Base-by-base conservation (phyloP, 345 rosid genomes). In the Dimocarpus longan region DNA sequence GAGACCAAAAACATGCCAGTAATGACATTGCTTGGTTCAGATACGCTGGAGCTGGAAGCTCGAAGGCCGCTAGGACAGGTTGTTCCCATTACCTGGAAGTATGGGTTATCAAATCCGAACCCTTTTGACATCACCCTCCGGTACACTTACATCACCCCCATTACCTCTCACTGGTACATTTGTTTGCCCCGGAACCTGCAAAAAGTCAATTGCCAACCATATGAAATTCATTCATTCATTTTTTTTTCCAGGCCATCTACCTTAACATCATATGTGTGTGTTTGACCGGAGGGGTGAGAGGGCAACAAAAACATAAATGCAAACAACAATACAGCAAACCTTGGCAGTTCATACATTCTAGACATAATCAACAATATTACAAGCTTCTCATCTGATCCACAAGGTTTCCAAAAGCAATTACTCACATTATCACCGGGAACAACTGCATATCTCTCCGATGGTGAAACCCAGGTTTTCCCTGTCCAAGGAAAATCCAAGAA, bases 391-490 rank as follows among this genome's bases (percentile, higher is more conserved):
- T 70, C 54, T 7, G 73, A 40, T 43, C 54, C 50, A 65, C n/a
- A n/a, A 15, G 44, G 15, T 57, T 64, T 43, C 19, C 4, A 39
- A 44, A 71, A 70, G 64, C 54, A 56, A 19, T 3, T 56, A 80
- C 97, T 90, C 79, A 93, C 99, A 12, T 87, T 85, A 89, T 96
- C 98, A 73, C 87, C 89, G 28, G 98, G 98, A 85, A 93, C 99
- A 81, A 94, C 89, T 0, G 98, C 97, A 86, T 96, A 96, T 93
- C 97, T 88, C 86, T 90, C 98, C 1, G 94, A 78, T 44, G 90
- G 97, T 15, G 97, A 89, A 63, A 96, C 89, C 98, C 97, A 94
- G 82, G 82, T 82, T 88, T 92, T 94, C 66, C 98, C 98, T 94
- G 90, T 77, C 48, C 71, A 84, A 19, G 21, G 8, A 44, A 37